Conservation (phyloP, 257 asterid species). For the Solanum okadae region DNA sequence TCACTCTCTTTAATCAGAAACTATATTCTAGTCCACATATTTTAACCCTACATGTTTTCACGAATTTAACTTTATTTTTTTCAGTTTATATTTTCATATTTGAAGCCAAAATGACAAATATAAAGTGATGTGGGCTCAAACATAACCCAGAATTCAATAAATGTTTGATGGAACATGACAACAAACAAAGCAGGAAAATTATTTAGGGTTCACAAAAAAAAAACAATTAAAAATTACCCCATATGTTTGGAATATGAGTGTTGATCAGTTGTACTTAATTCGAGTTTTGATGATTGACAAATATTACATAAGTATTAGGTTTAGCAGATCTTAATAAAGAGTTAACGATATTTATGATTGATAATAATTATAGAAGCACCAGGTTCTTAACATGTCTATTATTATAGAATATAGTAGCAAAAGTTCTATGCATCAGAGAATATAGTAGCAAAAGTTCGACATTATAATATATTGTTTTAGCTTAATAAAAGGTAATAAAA, state of each 20-base stretch:
- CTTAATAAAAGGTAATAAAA: background rate
- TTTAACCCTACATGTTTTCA: background rate
- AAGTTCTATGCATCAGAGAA: no score
- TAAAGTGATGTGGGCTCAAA: background rate
- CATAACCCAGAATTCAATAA: background rate
- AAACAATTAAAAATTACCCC: background rate
- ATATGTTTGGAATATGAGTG: background rate
- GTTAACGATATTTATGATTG: background rate
- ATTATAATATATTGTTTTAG: background rate
- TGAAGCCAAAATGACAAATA: background rate
- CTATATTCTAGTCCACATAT: background rate
- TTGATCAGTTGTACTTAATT: background rate
- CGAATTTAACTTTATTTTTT: background rate
- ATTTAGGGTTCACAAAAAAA: background rate
- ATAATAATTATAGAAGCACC: background rate
- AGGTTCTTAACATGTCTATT: no score
- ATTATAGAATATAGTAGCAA: no score
- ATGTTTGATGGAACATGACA: background rate
- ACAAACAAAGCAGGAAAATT: background rate
- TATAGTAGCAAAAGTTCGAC: no score
- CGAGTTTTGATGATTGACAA: background rate
- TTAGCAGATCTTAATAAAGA: background rate
- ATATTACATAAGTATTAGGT: background rate
- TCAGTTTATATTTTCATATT: background rate
- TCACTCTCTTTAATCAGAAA: background rate